Evolutionary conservation across 768 basidiomycete genomes (phyloP).

Genomic region (Tricholoma bakamatsutake): DNA sequence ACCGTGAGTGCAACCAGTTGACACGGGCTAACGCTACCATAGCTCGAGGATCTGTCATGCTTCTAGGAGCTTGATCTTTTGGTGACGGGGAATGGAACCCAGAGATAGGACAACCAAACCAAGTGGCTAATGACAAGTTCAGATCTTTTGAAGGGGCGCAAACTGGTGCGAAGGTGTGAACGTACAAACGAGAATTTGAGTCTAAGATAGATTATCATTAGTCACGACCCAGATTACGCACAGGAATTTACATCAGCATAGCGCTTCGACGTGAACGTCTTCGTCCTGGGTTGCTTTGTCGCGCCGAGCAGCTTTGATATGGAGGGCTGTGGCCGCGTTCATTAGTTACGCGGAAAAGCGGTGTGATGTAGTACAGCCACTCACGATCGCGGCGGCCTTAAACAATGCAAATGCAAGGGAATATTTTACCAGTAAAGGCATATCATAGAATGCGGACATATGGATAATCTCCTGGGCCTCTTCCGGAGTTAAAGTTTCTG

Average conservation of each 20-base stretch:
- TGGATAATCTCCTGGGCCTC: conserved; percentile 41
- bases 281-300: conserved; percentile 34
- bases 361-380: conserved; percentile 10
- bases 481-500: conserved; percentile 31
- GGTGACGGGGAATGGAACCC: conserved; percentile 16
- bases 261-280: conserved; percentile 32
- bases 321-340: conserved; percentile 29
- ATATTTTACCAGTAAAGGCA: conserved; percentile 36
- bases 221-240: neutral
- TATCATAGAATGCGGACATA: conserved; percentile 33
- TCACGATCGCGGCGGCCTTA: conserved; percentile 46
- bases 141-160: neutral
- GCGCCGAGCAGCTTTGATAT: conserved; percentile 37
- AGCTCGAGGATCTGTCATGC: conserved; percentile 31
- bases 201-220: conserved; percentile 21
- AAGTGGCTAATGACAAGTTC: conserved; percentile 24
- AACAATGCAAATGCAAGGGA: conserved; percentile 44
- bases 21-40: conserved; percentile 34
- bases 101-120: conserved; percentile 28
- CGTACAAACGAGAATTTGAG: conserved; percentile 38
- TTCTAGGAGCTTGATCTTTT: conserved; percentile 4
- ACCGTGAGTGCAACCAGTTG: conserved; percentile 38
- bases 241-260: conserved; percentile 41
- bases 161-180: neutral
- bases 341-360: neutral